These are phyloP conservation scores for Sarocladium brachiariae DNA, from an alignment of 2,329 filamentous ascomycete species.

Conservation along the genomic window DNA sequence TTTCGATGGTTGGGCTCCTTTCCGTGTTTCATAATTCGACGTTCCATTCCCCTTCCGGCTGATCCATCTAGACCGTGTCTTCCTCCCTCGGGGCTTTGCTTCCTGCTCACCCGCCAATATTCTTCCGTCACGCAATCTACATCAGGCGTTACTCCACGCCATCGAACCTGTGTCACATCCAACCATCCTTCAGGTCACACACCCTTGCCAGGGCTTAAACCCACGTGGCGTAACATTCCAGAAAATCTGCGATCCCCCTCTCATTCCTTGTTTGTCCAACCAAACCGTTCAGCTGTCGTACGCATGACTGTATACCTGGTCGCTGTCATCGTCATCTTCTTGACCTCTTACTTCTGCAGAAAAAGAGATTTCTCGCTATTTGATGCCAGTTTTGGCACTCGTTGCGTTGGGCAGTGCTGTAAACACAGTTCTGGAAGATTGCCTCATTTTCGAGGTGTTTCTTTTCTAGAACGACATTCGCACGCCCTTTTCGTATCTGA, in stretches of 20 bases:
- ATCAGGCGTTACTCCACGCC: neutral
- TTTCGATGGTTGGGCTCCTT: neutral
- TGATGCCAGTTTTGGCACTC: neutral
- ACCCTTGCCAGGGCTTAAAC: neutral
- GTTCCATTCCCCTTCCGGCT: neutral
- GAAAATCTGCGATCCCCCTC: constrained; percentile 1
- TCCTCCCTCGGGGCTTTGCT: neutral
- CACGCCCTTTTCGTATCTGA: too few relatives aligned
- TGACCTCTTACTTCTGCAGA: neutral
- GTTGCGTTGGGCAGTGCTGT: neutral
- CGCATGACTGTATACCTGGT: neutral
- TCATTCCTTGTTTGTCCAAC: neutral
- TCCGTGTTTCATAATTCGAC: neutral
- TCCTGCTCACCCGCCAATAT: neutral
- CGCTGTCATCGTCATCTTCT: neutral
- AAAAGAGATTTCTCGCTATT: neutral
- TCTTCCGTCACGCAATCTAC: neutral
- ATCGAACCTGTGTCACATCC: neutral
- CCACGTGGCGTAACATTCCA: constrained; percentile 8
- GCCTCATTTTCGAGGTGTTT: too few relatives aligned
- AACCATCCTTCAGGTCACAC: neutral
- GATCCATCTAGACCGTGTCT: too few relatives aligned
- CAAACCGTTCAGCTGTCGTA: neutral
- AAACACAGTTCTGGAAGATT: too few relatives aligned
- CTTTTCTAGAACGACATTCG: too few relatives aligned